phyloP scores from a whole-genome alignment of 257 asterid species.

The Solanum ahanhuiri region DNA sequence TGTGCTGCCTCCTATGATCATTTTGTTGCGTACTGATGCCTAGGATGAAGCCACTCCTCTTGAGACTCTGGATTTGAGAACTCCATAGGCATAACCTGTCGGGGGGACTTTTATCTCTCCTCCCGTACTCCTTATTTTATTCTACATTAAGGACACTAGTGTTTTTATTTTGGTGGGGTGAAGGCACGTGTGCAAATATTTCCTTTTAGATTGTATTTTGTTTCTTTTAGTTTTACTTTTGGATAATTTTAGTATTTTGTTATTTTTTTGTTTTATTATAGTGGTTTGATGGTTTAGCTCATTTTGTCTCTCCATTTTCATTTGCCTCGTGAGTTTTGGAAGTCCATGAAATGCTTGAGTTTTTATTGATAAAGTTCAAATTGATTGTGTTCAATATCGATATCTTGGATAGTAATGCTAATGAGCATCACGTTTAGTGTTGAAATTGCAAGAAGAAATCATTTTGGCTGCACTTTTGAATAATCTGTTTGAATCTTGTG shows the following conservation, averaged over 20 bases:
- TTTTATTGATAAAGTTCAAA: not conserved
- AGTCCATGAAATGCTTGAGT: not conserved
- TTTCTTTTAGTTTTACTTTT: not conserved
- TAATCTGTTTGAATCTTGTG: too few relatives aligned
- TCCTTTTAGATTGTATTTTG: not conserved
- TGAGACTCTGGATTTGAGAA: too few relatives aligned
- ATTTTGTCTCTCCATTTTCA: not conserved
- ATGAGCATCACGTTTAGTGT: not conserved
- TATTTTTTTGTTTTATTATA: not conserved
- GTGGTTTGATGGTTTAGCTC: not conserved
- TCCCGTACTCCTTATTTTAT: too few relatives aligned
- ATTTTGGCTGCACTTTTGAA: not conserved
- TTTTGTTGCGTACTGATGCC: too few relatives aligned
- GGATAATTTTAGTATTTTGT: not conserved
- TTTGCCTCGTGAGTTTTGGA: not conserved
- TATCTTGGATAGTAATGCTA: not conserved
- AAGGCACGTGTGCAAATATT: too few relatives aligned
- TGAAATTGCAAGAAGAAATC: not conserved
- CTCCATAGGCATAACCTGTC: too few relatives aligned
- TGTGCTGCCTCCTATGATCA: too few relatives aligned
- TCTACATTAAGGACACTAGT: too few relatives aligned
- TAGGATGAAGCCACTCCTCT: too few relatives aligned
- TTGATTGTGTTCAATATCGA: not conserved
- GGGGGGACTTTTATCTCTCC: too few relatives aligned
- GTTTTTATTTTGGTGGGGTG: too few relatives aligned